Conservation (phyloP, 2,329 filamentous ascomycete species). For the Neurospora crassa region DNA sequence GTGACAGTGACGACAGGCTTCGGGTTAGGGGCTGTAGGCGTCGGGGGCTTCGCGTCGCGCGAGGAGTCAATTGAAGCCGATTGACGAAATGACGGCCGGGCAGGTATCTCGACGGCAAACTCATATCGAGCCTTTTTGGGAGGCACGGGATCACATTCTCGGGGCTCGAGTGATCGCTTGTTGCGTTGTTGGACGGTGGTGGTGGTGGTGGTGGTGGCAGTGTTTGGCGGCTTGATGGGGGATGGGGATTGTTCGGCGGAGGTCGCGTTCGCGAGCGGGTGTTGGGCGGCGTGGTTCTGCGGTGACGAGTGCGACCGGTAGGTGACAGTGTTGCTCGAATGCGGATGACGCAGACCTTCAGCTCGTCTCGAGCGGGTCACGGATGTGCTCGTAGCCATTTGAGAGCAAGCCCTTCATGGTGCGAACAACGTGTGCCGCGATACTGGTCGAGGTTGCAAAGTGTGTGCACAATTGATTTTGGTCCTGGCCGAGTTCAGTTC, state of each 20-base stretch:
- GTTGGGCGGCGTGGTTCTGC: conserved; percentile 15
- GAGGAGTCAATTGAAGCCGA: conserved; percentile 9
- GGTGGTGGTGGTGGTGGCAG: conserved; percentile 14
- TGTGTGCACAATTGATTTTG: conserved; percentile 2
- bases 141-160: conserved; percentile 33
- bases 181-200: conserved; percentile 16
- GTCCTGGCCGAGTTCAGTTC: conserved; percentile 1
- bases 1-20: conserved; percentile 16
- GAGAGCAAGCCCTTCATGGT: conserved; percentile 9
- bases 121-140: conserved; percentile 36
- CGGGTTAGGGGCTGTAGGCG: background rate
- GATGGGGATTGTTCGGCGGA: conserved; percentile 13
- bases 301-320: conserved; percentile 7
- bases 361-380: conserved; percentile 42
- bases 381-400: conserved; percentile 36
- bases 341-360: conserved; percentile 33
- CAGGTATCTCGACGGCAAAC: conserved; percentile 43
- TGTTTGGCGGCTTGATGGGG: conserved; percentile 18
- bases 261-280: conserved; percentile 19
- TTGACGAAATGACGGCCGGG: conserved; percentile 19
- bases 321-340: conserved; percentile 21
- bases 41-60: conserved; percentile 15
- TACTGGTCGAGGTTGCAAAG: background rate
- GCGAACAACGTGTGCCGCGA: background rate
- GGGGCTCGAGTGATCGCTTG: conserved; percentile 38